These are phyloP conservation scores for Phytophthora foliorum DNA, from an alignment of 352 stramenopile species.

Conservation along the genomic window DNA sequence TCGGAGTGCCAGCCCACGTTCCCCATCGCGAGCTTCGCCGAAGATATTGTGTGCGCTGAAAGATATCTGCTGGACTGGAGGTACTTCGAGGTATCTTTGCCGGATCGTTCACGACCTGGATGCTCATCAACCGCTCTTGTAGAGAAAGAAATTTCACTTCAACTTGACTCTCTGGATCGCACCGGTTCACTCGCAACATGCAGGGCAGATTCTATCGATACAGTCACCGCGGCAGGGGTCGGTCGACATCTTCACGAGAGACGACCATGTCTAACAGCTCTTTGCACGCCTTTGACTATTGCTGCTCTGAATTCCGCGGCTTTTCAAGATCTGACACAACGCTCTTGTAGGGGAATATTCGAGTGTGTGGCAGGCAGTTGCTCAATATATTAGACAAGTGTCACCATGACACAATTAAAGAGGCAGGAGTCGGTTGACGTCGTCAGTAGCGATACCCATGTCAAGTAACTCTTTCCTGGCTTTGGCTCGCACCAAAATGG, in stretches of 20 bases:
- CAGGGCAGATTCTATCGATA: neutral
- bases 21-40: slow-evolving; percentile 1
- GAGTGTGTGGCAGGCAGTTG: neutral
- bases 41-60: slow-evolving; percentile 7
- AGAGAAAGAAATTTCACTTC: slow-evolving; percentile 14
- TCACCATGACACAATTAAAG: slow-evolving; percentile 5
- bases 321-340: neutral
- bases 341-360: slow-evolving; percentile 8
- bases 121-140: slow-evolving; percentile 13
- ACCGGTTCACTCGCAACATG: neutral
- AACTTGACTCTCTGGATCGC: neutral
- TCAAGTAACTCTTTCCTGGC: slow-evolving; percentile 45
- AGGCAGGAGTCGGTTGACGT: slow-evolving; percentile 48
- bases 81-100: slow-evolving; percentile 17
- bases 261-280: slow-evolving; percentile 46
- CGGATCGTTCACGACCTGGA: slow-evolving; percentile 1
- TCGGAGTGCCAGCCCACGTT: slow-evolving; percentile 27
- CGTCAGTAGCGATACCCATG: slow-evolving; percentile 28
- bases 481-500: slow-evolving; percentile 42
- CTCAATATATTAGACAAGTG: neutral
- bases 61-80: slow-evolving; percentile 19
- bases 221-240: slow-evolving; percentile 38
- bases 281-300: slow-evolving; percentile 37
- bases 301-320: neutral
- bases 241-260: slow-evolving; percentile 35